A percentile compares a stretch with the other conserved stretches of the same genome.
These are phyloP conservation scores for Hygrophorus pudorinus DNA, from an alignment of 768 basidiomycete genomes.

Conservation along the genomic window DNA sequence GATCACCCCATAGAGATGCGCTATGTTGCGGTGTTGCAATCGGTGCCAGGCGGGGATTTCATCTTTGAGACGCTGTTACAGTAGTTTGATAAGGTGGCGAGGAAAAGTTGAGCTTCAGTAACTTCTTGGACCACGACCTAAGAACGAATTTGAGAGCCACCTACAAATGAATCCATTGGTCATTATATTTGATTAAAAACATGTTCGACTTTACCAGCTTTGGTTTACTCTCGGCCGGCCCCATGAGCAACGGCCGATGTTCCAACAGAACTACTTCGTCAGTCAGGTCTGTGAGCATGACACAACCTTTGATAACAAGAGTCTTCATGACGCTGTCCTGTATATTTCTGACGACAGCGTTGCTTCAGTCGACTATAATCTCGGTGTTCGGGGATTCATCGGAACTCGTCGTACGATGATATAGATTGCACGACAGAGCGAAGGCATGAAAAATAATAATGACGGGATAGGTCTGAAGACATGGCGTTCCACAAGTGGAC, in stretches of 20 bases:
- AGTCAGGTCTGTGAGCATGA: constrained; percentile 43
- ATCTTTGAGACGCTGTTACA: constrained; percentile 38
- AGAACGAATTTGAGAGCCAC: constrained; percentile 52
- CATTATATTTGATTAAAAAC: not conserved
- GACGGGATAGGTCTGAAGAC: constrained; percentile 40
- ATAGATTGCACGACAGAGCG: constrained; percentile 41
- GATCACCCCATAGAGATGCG: constrained; percentile 44
- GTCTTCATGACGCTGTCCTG: constrained; percentile 48
- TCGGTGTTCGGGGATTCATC: constrained; percentile 43
- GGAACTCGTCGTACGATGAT: constrained; percentile 47
- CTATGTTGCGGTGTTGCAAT: constrained; percentile 45
- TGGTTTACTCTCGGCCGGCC: constrained; percentile 29
- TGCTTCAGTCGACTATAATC: constrained; percentile 48
- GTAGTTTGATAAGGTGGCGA: not conserved
- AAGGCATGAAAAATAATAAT: constrained; percentile 45
- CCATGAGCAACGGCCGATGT: constrained; percentile 41
- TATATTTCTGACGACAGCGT: constrained; percentile 46
- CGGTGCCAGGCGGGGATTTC: constrained; percentile 52
- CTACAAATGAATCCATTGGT: constrained; percentile 18
- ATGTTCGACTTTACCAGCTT: constrained; percentile 19
- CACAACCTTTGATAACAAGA: constrained; percentile 36
- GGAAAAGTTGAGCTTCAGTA: constrained; percentile 30
- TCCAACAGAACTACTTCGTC: constrained; percentile 41
- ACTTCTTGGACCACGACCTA: constrained; percentile 42
- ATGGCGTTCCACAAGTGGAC: constrained; percentile 54